A percentile compares a stretch with the other conserved stretches of the same genome.
Evolutionary conservation across 2,329 filamentous ascomycete species (phyloP).

Genomic region (Hypoxylon sp.): DNA sequence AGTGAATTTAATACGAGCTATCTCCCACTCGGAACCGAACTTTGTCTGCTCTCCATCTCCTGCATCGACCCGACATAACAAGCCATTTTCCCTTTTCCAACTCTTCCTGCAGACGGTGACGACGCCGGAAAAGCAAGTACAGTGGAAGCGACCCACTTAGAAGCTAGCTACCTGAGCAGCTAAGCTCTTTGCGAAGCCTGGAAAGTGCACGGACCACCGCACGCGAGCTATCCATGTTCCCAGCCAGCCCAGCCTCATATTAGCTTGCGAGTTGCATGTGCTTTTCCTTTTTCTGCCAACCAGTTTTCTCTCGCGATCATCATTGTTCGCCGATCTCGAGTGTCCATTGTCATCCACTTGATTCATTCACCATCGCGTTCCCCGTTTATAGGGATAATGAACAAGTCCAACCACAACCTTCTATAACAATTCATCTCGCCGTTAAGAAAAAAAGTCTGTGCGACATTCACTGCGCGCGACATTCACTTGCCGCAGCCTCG

Average conservation of each 20-base stretch:
- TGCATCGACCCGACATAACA: not conserved
- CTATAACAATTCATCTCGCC: slow-evolving; percentile 15
- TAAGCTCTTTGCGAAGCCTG: slow-evolving; percentile 8
- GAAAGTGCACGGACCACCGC: slow-evolving; percentile 23
- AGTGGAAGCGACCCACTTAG: not conserved
- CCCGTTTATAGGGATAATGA: slow-evolving; percentile 15
- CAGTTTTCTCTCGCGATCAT: slow-evolving; percentile 38
- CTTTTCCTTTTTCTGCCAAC: slow-evolving; percentile 35
- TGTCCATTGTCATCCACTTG: slow-evolving; percentile 33
- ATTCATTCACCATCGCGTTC: slow-evolving; percentile 10
- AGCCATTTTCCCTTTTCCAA: not conserved
- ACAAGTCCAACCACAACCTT: not conserved
- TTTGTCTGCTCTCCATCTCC: not conserved
- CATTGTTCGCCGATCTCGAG: slow-evolving; percentile 40
- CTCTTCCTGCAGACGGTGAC: slow-evolving; percentile 3
- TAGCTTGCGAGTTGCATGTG: slow-evolving; percentile 33
- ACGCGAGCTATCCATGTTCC: slow-evolving; percentile 28
- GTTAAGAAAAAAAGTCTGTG: slow-evolving; percentile 16
- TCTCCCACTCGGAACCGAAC: not conserved
- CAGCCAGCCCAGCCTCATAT: slow-evolving; percentile 37
- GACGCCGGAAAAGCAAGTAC: slow-evolving; percentile 4
- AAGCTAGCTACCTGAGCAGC: not conserved
- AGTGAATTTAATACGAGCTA: not conserved
- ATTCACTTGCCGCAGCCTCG: slow-evolving; percentile 19
- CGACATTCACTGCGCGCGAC: slow-evolving; percentile 15